Percentiles rank a stretch among this genome's conserved stretches.
phyloP scores from a whole-genome alignment of 2,329 filamentous ascomycete genomes.

The Ploettnerulaceae sp. region DNA sequence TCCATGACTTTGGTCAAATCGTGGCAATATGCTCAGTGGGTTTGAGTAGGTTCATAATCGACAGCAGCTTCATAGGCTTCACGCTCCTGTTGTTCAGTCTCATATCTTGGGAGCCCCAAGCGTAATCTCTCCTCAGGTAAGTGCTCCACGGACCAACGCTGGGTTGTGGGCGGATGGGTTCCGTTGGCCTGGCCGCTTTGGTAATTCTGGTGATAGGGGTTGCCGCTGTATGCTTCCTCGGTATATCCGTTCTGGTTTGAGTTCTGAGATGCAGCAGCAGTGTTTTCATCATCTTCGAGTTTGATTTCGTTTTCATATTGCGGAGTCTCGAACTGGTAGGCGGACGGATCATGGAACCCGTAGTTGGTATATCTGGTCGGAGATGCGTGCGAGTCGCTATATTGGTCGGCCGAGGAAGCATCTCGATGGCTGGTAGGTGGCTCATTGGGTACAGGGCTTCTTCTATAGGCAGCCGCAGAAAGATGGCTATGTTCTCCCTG shows the following conservation, averaged over 20 bases:
- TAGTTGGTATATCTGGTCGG: background rate
- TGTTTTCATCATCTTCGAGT: background rate
- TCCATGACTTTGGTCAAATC: background rate
- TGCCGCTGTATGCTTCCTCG: background rate
- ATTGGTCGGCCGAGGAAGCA: background rate
- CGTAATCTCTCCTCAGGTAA: slow-evolving; percentile 12
- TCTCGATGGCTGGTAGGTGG: too few relatives aligned
- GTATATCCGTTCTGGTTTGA: background rate
- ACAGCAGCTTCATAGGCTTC: slow-evolving; percentile 3
- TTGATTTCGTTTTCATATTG: background rate
- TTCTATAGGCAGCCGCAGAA: background rate
- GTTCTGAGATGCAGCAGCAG: background rate
- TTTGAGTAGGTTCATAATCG: slow-evolving; percentile 1
- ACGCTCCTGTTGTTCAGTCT: slow-evolving; percentile 2
- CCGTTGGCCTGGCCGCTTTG: background rate
- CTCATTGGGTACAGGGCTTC: too few relatives aligned
- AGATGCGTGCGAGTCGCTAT: background rate
- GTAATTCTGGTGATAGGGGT: background rate
- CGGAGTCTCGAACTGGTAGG: background rate
- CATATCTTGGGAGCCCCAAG: slow-evolving; percentile 12
- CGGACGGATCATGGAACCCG: background rate
- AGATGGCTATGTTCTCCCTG: background rate
- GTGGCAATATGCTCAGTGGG: background rate
- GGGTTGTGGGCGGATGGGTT: slow-evolving; percentile 4
- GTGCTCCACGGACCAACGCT: slow-evolving; percentile 5